A percentile compares a stretch with the other conserved stretches of the same genome.
Evolutionary conservation across 805 yeast species (phyloP).

Genomic region (Saccharomycopsis olivae): DNA sequence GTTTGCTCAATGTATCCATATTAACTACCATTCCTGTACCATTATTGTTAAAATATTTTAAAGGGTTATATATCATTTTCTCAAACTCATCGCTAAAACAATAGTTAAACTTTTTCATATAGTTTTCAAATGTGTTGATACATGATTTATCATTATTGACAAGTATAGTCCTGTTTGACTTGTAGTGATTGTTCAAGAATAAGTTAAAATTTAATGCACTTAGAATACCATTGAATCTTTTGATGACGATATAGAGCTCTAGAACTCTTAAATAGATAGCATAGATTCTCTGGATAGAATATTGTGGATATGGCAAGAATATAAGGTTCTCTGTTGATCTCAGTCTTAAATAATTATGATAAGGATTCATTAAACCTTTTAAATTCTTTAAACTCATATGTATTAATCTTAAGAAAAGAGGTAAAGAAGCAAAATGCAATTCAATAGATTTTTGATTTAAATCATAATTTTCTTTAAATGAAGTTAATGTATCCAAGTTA

Average conservation of each 20-base stretch:
- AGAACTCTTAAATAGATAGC: constrained; percentile 10
- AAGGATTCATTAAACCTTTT: constrained; percentile 13
- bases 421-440: constrained; percentile 11
- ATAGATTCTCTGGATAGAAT: constrained; percentile 15
- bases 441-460: constrained; percentile 14
- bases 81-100: constrained; percentile 16
- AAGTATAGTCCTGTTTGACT: constrained; percentile 7
- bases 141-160: constrained; percentile 13
- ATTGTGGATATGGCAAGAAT: constrained; percentile 13
- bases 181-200: constrained; percentile 7
- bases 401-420: constrained; percentile 10
- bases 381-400: constrained; percentile 11
- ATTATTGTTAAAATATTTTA: constrained; percentile 6
- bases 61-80: constrained; percentile 8
- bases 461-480: constrained; percentile 13
- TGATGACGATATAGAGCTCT: constrained; percentile 13
- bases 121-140: constrained; percentile 14
- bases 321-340: constrained; percentile 10
- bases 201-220: constrained; percentile 7
- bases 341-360: constrained; percentile 9
- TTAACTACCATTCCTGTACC: neutral
- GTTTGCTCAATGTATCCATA: constrained; percentile 10
- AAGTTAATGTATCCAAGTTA: constrained; percentile 5
- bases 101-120: constrained; percentile 16
- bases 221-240: constrained; percentile 14